Evolutionary conservation across 2,329 filamentous ascomycete species (phyloP), one percentile per base, ranked within the genome.

Genomic region (Aspergillus intermedius): DNA sequence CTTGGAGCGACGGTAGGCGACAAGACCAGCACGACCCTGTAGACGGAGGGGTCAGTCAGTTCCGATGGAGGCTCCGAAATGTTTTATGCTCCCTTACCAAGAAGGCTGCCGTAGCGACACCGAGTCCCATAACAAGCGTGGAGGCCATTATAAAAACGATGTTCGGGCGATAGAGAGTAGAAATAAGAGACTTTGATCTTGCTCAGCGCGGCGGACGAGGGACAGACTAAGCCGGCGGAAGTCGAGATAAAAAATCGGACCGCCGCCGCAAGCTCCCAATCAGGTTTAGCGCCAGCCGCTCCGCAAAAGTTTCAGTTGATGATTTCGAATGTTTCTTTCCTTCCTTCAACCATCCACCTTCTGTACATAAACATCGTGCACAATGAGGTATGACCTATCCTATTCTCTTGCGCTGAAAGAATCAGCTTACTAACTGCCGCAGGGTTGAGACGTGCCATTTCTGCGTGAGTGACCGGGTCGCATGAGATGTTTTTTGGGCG

Each of bases 11-110:
- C 91, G 84, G 70, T 91, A 81, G 59, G 93, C 93, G 62, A 97
- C 87, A 35, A 95, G 80, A 61, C 91, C 91, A 52, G 93, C 91
- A 65, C 93, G 88, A 57, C 93, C 91, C 90, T 96, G 62, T 37
- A 46, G 49, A 47, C 45, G 43, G 42, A 60, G 51, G 47, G 25
- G 28, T 34, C n/a, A 28, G 25, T 44, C 28, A 44, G 22, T 25
- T n/a, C 25, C 37, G 37, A 12, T 19, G 3, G 3, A 8, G 37
- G 15, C 37, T 8, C 37, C 37, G 37, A 21, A 40, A 12, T 17
- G 34, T 17, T 6, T 8, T 17, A n/a, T 21, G 6, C 25, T 22
- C 42, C 15, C 37, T 37, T 74, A 96, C 91, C 56, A 98, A 78
- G 47, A 98, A 85, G 39, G 88, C 93, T 45, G 91, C 70, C 28